A percentile compares a stretch with the other conserved stretches of the same genome.
phyloP scores from a whole-genome alignment of 305 asterid species.

The Fraxinus angustifolia region DNA sequence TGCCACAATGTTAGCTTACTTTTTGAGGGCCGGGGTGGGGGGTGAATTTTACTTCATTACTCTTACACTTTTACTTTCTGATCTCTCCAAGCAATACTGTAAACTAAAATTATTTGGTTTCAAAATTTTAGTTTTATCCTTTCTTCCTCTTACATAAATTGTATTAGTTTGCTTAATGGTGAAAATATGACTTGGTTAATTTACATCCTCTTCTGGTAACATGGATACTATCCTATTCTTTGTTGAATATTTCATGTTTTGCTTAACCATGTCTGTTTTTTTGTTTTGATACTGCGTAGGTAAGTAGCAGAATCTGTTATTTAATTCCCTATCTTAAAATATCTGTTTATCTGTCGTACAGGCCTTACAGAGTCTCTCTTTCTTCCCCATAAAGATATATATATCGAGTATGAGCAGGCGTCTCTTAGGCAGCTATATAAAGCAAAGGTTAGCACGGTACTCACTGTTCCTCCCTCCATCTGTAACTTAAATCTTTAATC shows the following conservation, averaged over 20 bases:
- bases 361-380: slow-evolving; percentile 91
- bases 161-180: neutral
- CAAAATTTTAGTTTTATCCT: neutral
- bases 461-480: slow-evolving; percentile 15
- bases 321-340: neutral
- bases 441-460: slow-evolving; percentile 57
- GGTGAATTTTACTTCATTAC: neutral
- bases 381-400: slow-evolving; percentile 84
- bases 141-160: neutral
- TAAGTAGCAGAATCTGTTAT: neutral
- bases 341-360: slow-evolving; percentile 36
- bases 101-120: neutral
- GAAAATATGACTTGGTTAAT: neutral
- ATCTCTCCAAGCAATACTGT: neutral
- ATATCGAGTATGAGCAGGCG: slow-evolving; percentile 90
- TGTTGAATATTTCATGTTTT: slow-evolving; percentile 2
- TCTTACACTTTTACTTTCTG: neutral
- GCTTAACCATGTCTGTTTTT: neutral
- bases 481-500: slow-evolving; percentile 6
- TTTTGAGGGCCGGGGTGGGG: neutral
- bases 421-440: slow-evolving; percentile 88
- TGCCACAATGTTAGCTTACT: neutral
- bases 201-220: slow-evolving; percentile 1
- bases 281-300: neutral
- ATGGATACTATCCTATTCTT: slow-evolving; percentile 6